Conservation (phyloP, 2,329 filamentous ascomycete species). For the Xylariaceae sp. region DNA sequence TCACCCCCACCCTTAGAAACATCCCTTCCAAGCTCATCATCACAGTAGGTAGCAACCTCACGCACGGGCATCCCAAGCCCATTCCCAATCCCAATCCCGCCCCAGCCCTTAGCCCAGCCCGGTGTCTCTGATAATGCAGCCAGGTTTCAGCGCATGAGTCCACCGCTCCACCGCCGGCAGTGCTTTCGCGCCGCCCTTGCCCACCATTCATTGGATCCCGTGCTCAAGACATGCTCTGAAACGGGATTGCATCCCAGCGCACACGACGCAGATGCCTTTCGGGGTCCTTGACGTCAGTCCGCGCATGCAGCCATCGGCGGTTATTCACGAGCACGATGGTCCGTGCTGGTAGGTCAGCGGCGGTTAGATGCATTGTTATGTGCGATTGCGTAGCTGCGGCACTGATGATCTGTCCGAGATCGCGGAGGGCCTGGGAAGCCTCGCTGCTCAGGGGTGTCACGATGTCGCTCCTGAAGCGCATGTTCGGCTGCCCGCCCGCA, state of each 20-base stretch:
- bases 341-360: constrained; percentile 27
- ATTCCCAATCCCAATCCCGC: too few relatives aligned
- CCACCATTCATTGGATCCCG: too few relatives aligned
- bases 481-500: neutral
- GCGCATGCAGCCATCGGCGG: constrained; percentile 34
- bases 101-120: too few relatives aligned
- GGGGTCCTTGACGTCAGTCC: constrained; percentile 32
- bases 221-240: constrained; percentile 6
- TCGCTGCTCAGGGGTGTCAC: constrained; percentile 26
- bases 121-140: too few relatives aligned
- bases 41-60: too few relatives aligned
- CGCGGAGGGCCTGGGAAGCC: constrained; percentile 23
- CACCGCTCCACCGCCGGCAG: too few relatives aligned
- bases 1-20: too few relatives aligned
- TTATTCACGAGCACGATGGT: constrained; percentile 34
- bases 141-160: too few relatives aligned
- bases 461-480: constrained; percentile 34
- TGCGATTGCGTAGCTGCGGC: constrained; percentile 12
- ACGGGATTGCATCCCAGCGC: constrained; percentile 33
- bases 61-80: too few relatives aligned
- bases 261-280: constrained; percentile 34
- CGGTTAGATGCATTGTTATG: constrained; percentile 25
- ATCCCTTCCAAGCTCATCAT: too few relatives aligned
- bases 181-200: too few relatives aligned
- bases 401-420: constrained; percentile 24